Evolutionary conservation across 257 asterid species (phyloP).

Genomic region (Solanum tarijense): DNA sequence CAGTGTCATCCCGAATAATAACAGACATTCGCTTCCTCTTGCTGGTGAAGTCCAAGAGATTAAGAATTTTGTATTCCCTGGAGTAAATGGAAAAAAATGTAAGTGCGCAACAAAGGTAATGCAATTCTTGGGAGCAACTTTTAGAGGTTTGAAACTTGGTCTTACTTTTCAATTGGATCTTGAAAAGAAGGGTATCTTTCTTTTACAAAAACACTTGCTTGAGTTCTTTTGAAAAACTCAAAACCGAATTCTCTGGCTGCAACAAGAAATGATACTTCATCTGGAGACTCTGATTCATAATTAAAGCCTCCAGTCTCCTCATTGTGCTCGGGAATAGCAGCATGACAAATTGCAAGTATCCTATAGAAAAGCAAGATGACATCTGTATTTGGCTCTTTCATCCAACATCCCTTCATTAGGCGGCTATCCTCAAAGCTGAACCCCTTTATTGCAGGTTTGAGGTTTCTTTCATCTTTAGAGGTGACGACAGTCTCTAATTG

Average conservation of each 20-base stretch:
- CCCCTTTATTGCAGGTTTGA: conserved; percentile 50
- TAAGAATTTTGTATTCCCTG: conserved; percentile 92
- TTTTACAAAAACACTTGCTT: conserved; percentile 50
- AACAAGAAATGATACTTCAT: conserved; percentile 83
- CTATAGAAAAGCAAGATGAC: conserved; percentile 58
- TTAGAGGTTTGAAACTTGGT: neutral
- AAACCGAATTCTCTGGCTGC: conserved; percentile 96
- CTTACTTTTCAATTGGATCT: conserved; percentile 67
- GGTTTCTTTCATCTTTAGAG: conserved; percentile 42
- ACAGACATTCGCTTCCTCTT: conserved; percentile 96
- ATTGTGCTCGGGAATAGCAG: conserved; percentile 85
- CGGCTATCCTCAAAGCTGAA: conserved; percentile 83
- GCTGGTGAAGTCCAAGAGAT: conserved; percentile 90
- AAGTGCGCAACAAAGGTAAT: neutral
- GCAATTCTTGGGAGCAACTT: neutral
- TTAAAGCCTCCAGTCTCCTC: conserved; percentile 57
- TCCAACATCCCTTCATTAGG: conserved; percentile 81
- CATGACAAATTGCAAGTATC: conserved; percentile 79
- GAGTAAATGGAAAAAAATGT: neutral
- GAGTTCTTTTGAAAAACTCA: conserved; percentile 85
- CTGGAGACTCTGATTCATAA: conserved; percentile 95
- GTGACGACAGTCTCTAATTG: conserved; percentile 60
- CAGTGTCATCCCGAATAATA: conserved; percentile 61
- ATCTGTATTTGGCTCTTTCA: conserved; percentile 53
- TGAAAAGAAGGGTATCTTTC: conserved; percentile 68